Evolutionary conservation across 306 rosid genomes (phyloP).

Genomic region (Albizia julibrissin): DNA sequence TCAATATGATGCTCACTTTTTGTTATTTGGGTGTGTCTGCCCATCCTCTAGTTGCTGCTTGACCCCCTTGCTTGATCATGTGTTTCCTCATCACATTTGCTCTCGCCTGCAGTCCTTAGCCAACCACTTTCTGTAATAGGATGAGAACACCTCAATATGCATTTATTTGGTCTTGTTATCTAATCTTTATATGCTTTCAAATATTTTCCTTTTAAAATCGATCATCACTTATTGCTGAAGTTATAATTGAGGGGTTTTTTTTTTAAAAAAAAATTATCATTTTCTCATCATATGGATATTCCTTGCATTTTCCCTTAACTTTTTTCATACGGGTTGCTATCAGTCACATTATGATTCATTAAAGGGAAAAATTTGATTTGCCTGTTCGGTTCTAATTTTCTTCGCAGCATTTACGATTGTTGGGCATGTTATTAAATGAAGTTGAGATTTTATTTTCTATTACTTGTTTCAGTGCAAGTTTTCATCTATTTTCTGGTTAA

Average conservation of each 20-base stretch:
- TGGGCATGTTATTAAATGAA: conserved; percentile 2
- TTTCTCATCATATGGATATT: not conserved
- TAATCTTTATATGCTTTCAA: not conserved
- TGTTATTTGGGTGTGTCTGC: not conserved
- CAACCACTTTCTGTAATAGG: not conserved
- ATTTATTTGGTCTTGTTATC: not conserved
- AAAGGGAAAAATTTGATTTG: not conserved
- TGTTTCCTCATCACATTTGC: not conserved
- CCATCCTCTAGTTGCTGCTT: not conserved
- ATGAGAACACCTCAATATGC: not conserved
- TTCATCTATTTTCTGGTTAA: conserved; percentile 19
- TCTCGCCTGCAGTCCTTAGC: not conserved
- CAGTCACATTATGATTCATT: not conserved
- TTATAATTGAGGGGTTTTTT: not conserved
- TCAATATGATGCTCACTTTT: not conserved
- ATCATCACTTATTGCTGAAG: not conserved
- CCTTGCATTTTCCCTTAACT: not conserved
- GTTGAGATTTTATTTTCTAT: not conserved
- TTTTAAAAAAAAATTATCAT: not conserved
- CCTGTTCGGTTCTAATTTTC: conserved; percentile 16
- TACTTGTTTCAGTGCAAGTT: conserved; percentile 14
- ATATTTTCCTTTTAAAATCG: not conserved
- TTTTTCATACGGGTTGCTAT: not conserved
- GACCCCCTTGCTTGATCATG: not conserved
- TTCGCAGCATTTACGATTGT: conserved; percentile 6